Evolutionary conservation across 192 early-diverging fungal genomes (phyloP).

Genomic region (Entomortierella beljakovae): DNA sequence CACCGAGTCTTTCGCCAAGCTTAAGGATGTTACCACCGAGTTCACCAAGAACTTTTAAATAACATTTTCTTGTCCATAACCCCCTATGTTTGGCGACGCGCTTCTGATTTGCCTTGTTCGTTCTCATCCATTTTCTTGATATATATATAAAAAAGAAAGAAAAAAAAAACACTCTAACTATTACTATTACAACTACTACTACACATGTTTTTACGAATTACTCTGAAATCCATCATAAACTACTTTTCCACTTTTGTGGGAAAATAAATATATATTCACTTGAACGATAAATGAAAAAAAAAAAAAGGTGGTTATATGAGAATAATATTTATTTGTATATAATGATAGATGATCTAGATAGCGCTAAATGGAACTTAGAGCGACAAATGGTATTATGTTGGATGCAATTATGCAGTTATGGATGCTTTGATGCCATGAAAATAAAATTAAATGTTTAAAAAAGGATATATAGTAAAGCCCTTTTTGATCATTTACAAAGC

Average conservation of each 20-base stretch:
- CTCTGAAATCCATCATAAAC: neutral
- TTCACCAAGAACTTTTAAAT: slow-evolving; percentile 83
- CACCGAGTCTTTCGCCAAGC: slow-evolving; percentile 92
- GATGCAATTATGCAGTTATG: too few relatives aligned
- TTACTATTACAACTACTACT: slow-evolving; percentile 2
- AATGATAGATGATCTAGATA: too few relatives aligned
- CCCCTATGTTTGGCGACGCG: slow-evolving; percentile 1
- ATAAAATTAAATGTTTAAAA: neutral
- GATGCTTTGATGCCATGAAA: too few relatives aligned
- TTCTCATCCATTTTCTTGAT: neutral
- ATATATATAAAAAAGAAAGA: neutral
- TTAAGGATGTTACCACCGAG: slow-evolving; percentile 84
- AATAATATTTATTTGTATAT: neutral
- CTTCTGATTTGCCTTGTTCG: slow-evolving; percentile 1
- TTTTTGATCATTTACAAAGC: slow-evolving; percentile 25
- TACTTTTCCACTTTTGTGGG: neutral
- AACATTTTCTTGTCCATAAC: neutral
- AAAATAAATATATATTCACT: too few relatives aligned
- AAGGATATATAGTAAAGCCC: neutral
- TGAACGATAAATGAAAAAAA: slow-evolving; percentile 2
- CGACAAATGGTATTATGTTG: neutral
- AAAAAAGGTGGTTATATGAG: neutral
- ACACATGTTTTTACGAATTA: slow-evolving; percentile 8
- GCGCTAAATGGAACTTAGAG: neutral
- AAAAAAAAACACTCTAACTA: slow-evolving; percentile 4